Evolutionary conservation across 1,139 yeast genomes (phyloP).

Genomic region (Suhomyces chickasaworum): DNA sequence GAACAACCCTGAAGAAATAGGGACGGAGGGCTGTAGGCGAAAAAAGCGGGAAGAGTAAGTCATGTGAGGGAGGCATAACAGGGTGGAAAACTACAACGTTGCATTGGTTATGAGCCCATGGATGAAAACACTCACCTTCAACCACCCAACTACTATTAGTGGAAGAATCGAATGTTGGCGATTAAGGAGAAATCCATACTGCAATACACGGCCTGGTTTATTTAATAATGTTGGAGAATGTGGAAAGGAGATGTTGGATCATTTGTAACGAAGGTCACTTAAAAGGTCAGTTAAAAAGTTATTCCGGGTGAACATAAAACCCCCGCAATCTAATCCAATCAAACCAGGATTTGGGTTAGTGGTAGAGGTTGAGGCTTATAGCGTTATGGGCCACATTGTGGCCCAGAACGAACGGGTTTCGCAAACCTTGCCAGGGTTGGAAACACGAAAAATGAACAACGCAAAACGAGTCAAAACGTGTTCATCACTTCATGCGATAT

Average conservation of each 20-base stretch:
- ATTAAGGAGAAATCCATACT: neutral
- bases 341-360: neutral
- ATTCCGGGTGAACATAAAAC: neutral
- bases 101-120: neutral
- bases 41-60: neutral
- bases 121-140: no score
- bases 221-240: neutral
- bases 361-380: neutral
- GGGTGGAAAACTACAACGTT: slow-evolving; percentile 3
- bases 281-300: no score
- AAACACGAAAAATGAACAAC: no score
- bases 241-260: neutral
- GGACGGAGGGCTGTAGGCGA: slow-evolving; percentile 1
- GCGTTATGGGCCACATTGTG: neutral
- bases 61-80: slow-evolving; percentile 1
- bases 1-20: neutral
- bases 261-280: neutral
- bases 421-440: neutral
- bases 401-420: neutral
- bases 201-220: neutral
- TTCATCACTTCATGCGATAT: neutral
- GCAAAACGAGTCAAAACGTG: neutral
- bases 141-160: neutral
- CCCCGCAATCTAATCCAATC: neutral
- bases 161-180: neutral